Percentiles rank a stretch among this genome's conserved stretches.
Evolutionary conservation across 805 yeast species (phyloP).

Genomic region (Yarrowia osloensis): DNA sequence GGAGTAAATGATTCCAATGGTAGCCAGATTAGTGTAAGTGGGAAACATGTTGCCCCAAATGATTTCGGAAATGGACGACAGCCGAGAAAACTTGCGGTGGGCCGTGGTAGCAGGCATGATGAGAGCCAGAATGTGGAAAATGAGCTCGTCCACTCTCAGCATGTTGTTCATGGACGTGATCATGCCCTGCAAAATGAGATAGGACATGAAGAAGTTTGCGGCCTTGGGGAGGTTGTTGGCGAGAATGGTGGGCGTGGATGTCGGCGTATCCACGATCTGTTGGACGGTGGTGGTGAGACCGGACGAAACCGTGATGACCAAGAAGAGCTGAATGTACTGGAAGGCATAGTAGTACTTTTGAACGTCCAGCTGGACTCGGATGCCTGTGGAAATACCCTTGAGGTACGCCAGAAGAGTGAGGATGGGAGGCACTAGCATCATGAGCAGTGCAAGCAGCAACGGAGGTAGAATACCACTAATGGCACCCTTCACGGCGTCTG

Average conservation of each 20-base stretch:
- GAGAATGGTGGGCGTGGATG: slow-evolving; percentile 66
- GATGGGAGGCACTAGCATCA: slow-evolving; percentile 60
- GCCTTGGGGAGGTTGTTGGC: slow-evolving; percentile 84
- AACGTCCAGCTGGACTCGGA: slow-evolving; percentile 65
- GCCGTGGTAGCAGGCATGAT: slow-evolving; percentile 51
- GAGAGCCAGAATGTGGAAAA: slow-evolving; percentile 41
- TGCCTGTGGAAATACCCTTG: slow-evolving; percentile 63
- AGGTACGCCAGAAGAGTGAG: slow-evolving; percentile 57
- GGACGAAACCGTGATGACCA: slow-evolving; percentile 82
- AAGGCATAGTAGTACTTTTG: slow-evolving; percentile 80
- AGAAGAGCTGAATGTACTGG: slow-evolving; percentile 76
- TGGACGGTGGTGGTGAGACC: slow-evolving; percentile 67
- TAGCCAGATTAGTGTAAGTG: slow-evolving; percentile 70
- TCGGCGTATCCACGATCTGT: slow-evolving; percentile 66
- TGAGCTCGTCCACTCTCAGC: slow-evolving; percentile 57
- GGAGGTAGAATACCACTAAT: slow-evolving; percentile 70
- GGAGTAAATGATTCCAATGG: slow-evolving; percentile 76
- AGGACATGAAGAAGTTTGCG: slow-evolving; percentile 81
- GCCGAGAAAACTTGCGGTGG: slow-evolving; percentile 52
- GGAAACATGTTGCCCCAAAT: slow-evolving; percentile 83
- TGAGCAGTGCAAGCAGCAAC: slow-evolving; percentile 59
- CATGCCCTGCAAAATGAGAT: slow-evolving; percentile 70
- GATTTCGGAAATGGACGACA: slow-evolving; percentile 50
- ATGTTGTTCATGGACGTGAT: slow-evolving; percentile 74
- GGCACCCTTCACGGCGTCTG: slow-evolving; percentile 54